phyloP scores from a whole-genome alignment of 176 grass and related monocot species.

The Oropetium thomaeum region DNA sequence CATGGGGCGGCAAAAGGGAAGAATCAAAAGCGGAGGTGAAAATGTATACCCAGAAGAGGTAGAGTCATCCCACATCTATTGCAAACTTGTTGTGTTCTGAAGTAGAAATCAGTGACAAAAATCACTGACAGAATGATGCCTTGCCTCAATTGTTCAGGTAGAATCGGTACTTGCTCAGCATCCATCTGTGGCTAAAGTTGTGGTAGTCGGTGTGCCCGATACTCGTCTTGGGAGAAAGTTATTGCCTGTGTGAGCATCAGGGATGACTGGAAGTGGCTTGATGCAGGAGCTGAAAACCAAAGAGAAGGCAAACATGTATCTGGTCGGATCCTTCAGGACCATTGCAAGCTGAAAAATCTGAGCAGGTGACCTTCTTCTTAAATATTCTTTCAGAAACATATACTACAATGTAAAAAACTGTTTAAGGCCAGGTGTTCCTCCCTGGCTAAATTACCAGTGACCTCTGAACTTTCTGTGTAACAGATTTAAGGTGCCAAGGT shows the following conservation, averaged over 20 bases:
- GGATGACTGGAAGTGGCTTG: constrained; percentile 72
- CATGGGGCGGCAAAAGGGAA: constrained; percentile 65
- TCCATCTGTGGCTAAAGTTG: constrained; percentile 51
- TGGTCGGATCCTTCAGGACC: constrained; percentile 40
- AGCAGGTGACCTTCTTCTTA: constrained; percentile 57
- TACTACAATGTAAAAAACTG: not conserved
- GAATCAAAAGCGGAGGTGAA: constrained; percentile 88
- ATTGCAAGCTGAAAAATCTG: constrained; percentile 58
- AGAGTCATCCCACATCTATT: not conserved
- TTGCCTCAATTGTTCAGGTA: constrained; percentile 49
- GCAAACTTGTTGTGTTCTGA: not conserved
- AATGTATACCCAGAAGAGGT: constrained; percentile 98
- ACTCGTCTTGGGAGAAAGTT: constrained; percentile 71
- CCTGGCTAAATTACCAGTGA: not conserved
- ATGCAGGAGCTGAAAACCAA: constrained; percentile 17
- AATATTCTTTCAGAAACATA: not conserved
- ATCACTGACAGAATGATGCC: not conserved
- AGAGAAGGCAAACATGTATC: constrained; percentile 46
- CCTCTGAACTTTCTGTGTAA: constrained; percentile 9
- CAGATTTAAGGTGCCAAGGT: constrained; percentile 85
- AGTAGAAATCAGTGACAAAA: not conserved
- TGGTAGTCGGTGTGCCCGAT: constrained; percentile 70
- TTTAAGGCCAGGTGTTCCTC: not conserved
- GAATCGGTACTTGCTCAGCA: constrained; percentile 62
- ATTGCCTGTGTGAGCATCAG: constrained; percentile 64